Evolutionary conservation across 1,284 basidiomycete genomes (phyloP), one percentile per base, ranked within the genome.

Genomic region (Megacollybia platyphylla): DNA sequence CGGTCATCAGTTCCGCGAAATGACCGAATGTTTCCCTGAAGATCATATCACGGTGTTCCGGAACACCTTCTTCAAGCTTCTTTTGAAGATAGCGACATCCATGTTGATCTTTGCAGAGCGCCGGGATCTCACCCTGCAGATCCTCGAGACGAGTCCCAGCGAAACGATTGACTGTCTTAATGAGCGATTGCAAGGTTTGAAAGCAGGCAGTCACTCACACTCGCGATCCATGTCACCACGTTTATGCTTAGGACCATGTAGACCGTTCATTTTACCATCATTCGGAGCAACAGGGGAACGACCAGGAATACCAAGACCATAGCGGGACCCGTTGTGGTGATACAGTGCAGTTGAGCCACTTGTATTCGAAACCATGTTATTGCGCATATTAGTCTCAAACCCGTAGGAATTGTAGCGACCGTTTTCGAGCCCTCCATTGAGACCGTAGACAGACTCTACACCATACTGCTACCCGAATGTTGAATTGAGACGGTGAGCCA

Each of bases 31-130:
- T 97, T 69, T 99, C 96, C 50, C 87, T 77, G 73, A 97, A 99
- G 62, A 99, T 98, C 87, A 98, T 93, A 58, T 98, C 96, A 45
- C 96, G 82, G 64, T 97, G 90, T 60, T 93, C 87, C 10, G 91
- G 76, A 48, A 86, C 77, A 47, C 87, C 88, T 57, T 99, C 96
- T 61, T 99, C 96, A 32, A 99, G 74, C 66, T 98, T 98, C 79
- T 98, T 98, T 64, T 98, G 96, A 45, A 98, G 67, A 60, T 97
- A 99, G 31, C 96, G 81, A 59, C 96, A 99, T 2, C 96, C 96
- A 61, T 98, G 96, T 64, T 98, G 96, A 61, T 98, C 96, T 64
- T 97, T 97, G 77, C 93, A 97, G 26, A 98, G 66, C 10, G 78
- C 71, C 24, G 92, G 80, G 51, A 98, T 93, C 62, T 97, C 90